A percentile compares a stretch with the other conserved stretches of the same genome.
Evolutionary conservation across 345 rosid genomes (phyloP).

Genomic region (Mallotus nudiflorus): DNA sequence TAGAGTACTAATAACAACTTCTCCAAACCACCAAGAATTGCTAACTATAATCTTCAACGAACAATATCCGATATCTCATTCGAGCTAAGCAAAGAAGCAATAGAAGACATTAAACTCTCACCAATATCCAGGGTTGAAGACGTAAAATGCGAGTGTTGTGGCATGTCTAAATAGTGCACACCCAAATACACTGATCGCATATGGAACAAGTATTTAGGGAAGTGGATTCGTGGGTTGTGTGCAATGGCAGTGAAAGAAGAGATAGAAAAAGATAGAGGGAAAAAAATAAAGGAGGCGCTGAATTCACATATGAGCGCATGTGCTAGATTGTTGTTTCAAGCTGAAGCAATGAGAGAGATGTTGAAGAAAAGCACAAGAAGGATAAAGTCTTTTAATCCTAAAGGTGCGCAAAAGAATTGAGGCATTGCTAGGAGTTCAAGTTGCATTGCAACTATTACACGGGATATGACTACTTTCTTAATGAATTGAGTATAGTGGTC

Average conservation of each 20-base stretch:
- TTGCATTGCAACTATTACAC: slow-evolving; percentile 76
- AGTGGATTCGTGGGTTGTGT: slow-evolving; percentile 88
- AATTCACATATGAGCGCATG: slow-evolving; percentile 71
- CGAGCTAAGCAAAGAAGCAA: slow-evolving; percentile 42
- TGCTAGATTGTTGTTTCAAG: slow-evolving; percentile 70
- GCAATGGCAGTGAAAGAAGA: slow-evolving; percentile 90
- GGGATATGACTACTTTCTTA: slow-evolving; percentile 39
- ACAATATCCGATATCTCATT: slow-evolving; percentile 66
- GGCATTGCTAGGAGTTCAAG: slow-evolving; percentile 76
- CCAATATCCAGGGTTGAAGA: slow-evolving; percentile 74
- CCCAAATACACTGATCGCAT: slow-evolving; percentile 71
- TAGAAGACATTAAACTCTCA: slow-evolving; percentile 14
- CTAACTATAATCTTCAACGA: slow-evolving; percentile 51
- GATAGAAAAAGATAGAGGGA: slow-evolving; percentile 59
- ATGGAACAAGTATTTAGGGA: slow-evolving; percentile 63
- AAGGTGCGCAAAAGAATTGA: slow-evolving; percentile 39
- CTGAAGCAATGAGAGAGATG: slow-evolving; percentile 86
- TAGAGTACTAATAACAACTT: slow-evolving; percentile 25
- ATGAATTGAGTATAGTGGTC: background rate
- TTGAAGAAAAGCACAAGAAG: slow-evolving; percentile 53
- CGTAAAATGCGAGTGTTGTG: slow-evolving; percentile 89
- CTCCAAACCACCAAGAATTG: slow-evolving; percentile 58
- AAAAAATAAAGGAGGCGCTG: slow-evolving; percentile 58
- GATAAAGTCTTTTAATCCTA: slow-evolving; percentile 51
- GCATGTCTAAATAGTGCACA: slow-evolving; percentile 89